Evolutionary conservation across 192 early-diverging fungal species (phyloP).

Genomic region (Mortierella hygrophila): DNA sequence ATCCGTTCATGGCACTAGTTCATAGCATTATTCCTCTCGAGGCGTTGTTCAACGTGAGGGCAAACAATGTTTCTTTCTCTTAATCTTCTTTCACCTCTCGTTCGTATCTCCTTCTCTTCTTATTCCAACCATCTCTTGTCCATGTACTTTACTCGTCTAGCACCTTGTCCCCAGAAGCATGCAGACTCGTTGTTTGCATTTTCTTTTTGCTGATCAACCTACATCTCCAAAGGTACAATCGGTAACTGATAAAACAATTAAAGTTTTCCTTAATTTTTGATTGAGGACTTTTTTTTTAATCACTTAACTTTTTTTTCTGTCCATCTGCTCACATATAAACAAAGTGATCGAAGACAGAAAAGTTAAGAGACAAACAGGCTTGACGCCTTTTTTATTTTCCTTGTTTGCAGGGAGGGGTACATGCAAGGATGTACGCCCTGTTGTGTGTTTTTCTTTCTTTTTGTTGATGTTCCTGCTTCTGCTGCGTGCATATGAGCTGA

Average conservation of each 20-base stretch:
- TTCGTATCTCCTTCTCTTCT: no score
- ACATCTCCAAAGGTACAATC: conserved; percentile 1
- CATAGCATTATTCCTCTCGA: background rate
- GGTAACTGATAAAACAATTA: background rate
- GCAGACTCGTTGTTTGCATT: background rate
- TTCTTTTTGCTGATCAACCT: background rate
- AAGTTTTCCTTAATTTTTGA: background rate
- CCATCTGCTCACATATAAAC: background rate
- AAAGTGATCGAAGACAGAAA: background rate
- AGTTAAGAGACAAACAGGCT: conserved; percentile 2
- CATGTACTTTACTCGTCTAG: no score
- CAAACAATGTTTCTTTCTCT: no score
- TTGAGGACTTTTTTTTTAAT: background rate
- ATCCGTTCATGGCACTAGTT: background rate
- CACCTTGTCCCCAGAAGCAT: no score
- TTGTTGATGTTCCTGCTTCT: background rate
- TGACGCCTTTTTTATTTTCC: background rate
- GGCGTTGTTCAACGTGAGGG: no score
- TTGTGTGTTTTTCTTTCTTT: background rate
- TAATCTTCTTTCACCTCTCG: no score
- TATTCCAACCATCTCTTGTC: no score
- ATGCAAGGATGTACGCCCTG: background rate
- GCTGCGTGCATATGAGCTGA: conserved; percentile 3
- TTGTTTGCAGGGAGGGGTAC: background rate
- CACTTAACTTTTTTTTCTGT: background rate